Evolutionary conservation across 441 rosid genomes (phyloP).

Genomic region (Kokia cookei): DNA sequence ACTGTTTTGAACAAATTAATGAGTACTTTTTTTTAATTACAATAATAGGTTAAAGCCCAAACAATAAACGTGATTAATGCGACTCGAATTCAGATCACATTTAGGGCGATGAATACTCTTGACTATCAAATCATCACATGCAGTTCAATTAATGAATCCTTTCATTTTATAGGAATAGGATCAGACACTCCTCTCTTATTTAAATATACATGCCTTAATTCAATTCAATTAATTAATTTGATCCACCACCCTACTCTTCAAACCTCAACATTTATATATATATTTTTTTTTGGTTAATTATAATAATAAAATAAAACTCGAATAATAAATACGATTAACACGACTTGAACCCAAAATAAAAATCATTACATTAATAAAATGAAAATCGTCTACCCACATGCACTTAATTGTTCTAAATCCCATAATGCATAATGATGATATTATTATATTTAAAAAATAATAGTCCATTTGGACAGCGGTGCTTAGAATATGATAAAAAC

Average conservation of each 20-base stretch:
- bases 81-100: too few relatives aligned
- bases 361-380: background rate
- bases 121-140: too few relatives aligned
- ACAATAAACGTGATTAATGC: too few relatives aligned
- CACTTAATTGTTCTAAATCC: background rate
- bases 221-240: background rate
- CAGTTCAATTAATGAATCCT: too few relatives aligned
- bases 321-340: too few relatives aligned
- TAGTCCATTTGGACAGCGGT: background rate
- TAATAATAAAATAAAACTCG: too few relatives aligned
- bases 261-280: background rate
- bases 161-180: background rate
- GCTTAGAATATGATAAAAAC: background rate
- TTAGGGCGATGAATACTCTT: too few relatives aligned
- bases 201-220: background rate
- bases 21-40: too few relatives aligned
- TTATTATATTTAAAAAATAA: background rate
- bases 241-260: background rate
- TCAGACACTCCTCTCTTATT: background rate
- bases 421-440: background rate
- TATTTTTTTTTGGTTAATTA: background rate
- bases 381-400: background rate
- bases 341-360: too few relatives aligned
- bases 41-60: too few relatives aligned
- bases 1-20: too few relatives aligned